phyloP scores from a whole-genome alignment of 2,329 filamentous ascomycete genomes.

The Diaporthe velutina region DNA sequence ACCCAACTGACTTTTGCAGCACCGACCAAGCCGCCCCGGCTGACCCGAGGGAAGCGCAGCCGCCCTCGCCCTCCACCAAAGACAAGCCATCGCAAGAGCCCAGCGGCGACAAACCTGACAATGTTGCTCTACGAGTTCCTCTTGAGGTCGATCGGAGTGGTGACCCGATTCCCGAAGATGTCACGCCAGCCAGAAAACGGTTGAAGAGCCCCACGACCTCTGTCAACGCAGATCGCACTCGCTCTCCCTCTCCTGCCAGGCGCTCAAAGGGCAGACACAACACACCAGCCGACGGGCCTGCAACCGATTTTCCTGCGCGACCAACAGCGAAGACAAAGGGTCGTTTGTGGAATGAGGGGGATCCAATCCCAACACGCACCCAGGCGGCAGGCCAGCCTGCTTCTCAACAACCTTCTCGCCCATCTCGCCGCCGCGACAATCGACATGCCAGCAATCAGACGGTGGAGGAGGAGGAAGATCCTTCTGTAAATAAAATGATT shows the following conservation, averaged over 20 bases:
- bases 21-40: background rate
- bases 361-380: constrained; percentile 12
- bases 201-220: constrained; percentile 27
- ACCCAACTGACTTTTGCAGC: constrained; percentile 5
- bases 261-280: background rate
- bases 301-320: constrained; percentile 24
- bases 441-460: background rate
- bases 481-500: constrained; percentile 41
- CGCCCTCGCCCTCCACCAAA: background rate
- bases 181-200: constrained; percentile 16
- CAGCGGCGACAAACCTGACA: background rate
- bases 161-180: background rate
- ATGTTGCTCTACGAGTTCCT: background rate
- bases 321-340: constrained; percentile 21
- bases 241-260: constrained; percentile 10
- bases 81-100: background rate
- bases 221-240: constrained; percentile 15
- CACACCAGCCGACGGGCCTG: background rate
- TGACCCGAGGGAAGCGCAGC: background rate
- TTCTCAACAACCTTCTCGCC: background rate
- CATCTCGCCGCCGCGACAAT: background rate
- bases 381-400: constrained; percentile 8
- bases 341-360: constrained; percentile 32
- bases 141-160: background rate
- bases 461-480: constrained; percentile 41